These are phyloP conservation scores for Agrostemma githago DNA, from an alignment of 148 eudicot species.

Conservation along the genomic window DNA sequence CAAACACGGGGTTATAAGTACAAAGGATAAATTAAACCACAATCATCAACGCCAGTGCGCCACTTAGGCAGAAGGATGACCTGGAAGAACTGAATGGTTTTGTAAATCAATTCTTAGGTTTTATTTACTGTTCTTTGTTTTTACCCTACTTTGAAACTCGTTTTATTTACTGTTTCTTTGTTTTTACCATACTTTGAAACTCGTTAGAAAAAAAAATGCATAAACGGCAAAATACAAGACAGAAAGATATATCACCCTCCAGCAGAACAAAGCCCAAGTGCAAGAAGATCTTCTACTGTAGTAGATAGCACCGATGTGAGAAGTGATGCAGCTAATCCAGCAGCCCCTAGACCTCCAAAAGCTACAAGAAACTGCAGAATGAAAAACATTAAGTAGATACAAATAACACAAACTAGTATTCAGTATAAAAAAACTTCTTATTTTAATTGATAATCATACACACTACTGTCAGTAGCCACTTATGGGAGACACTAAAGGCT, in stretches of 20 bases:
- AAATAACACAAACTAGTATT: neutral
- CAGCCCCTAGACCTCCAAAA: slow-evolving; percentile 93
- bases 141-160: neutral
- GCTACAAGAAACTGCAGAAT: slow-evolving; percentile 71
- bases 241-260: slow-evolving; percentile 63
- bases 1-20: neutral
- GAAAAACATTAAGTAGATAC: neutral
- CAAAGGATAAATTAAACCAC: neutral
- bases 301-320: slow-evolving; percentile 90
- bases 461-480: neutral
- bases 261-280: slow-evolving; percentile 96
- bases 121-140: neutral
- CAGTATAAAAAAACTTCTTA: neutral
- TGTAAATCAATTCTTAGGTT: neutral
- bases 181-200: neutral
- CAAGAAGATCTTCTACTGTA: slow-evolving; percentile 93
- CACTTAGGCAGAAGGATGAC: neutral
- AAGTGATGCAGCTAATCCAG: slow-evolving; percentile 93
- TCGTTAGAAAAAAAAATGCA: neutral
- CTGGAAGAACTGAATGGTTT: neutral
- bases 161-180: neutral
- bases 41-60: neutral
- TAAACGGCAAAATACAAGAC: neutral
- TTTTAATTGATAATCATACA: neutral
- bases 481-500: neutral